Percentiles rank a stretch among this genome's conserved stretches.
These are phyloP conservation scores for Citrullus colocynthis DNA, from an alignment of 306 rosid genomes.

Conservation along the genomic window DNA sequence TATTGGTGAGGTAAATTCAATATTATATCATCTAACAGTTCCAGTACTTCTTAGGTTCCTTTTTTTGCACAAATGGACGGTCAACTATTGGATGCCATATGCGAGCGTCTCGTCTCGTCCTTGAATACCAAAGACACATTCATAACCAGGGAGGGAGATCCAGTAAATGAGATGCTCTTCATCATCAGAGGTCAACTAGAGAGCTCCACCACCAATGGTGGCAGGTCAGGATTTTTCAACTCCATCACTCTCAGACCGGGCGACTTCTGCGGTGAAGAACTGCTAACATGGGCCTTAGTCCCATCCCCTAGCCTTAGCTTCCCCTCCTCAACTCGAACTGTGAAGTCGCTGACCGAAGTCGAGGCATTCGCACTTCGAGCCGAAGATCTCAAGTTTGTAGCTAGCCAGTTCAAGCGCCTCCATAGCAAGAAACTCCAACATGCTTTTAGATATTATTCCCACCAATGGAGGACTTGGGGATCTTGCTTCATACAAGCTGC, in stretches of 20 bases:
- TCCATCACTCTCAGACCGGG: constrained; percentile 55
- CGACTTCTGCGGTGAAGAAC: constrained; percentile 83
- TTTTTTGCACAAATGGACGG: constrained; percentile 86
- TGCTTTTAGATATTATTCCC: constrained; percentile 75
- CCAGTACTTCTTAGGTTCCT: constrained; percentile 43
- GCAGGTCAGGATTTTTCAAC: constrained; percentile 73
- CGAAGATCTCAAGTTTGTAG: constrained; percentile 64
- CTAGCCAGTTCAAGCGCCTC: constrained; percentile 65
- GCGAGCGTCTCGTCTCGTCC: constrained; percentile 75
- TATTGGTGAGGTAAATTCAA: too few species aligned
- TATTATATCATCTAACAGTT: background rate
- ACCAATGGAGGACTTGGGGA: constrained; percentile 90
- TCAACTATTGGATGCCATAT: constrained; percentile 81
- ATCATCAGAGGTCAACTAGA: constrained; percentile 73
- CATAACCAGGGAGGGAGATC: constrained; percentile 66
- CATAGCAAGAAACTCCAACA: constrained; percentile 85
- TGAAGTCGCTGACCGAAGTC: constrained; percentile 51
- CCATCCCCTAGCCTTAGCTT: constrained; percentile 39
- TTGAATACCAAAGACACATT: constrained; percentile 53
- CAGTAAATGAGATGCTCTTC: constrained; percentile 82
- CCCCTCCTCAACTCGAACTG: constrained; percentile 66
- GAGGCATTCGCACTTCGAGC: constrained; percentile 85
- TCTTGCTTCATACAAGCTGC: constrained; percentile 69
- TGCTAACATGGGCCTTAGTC: constrained; percentile 76
- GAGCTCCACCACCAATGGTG: constrained; percentile 83